Percentiles rank a stretch among this genome's conserved stretches.
Evolutionary conservation across 2,329 filamentous ascomycete genomes (phyloP).

Genomic region (Colletotrichum paranaense): DNA sequence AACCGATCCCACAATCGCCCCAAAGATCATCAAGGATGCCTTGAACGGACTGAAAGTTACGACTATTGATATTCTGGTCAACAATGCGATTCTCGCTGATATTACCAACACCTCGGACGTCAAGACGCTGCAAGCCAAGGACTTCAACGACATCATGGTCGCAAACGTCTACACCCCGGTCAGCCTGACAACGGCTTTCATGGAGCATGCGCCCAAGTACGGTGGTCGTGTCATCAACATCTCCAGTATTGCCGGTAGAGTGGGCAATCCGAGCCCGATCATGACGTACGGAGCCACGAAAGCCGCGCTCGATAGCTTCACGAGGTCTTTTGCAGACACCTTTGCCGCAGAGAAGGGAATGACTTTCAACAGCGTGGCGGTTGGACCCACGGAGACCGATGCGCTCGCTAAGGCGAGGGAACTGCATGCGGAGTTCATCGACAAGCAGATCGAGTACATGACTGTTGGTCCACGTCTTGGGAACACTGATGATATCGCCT

Average conservation of each 20-base stretch:
- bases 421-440: not conserved
- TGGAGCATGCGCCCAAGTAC: constrained; percentile 40
- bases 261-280: not conserved
- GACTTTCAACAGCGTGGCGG: constrained; percentile 46
- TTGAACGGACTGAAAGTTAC: not conserved
- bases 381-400: constrained; percentile 41
- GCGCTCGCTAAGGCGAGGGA: not conserved
- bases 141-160: not conserved
- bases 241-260: not conserved
- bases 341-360: constrained; percentile 41
- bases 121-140: not conserved
- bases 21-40: not conserved
- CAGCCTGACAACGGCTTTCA: constrained; percentile 43
- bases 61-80: constrained; percentile 18
- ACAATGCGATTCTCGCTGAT: constrained; percentile 5
- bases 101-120: not conserved
- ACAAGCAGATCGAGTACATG: not conserved
- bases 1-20: not conserved
- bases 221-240: constrained; percentile 21
- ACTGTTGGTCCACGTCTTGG: constrained; percentile 6
- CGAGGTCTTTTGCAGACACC: constrained; percentile 44
- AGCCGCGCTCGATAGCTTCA: constrained; percentile 44
- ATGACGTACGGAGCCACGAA: constrained; percentile 46
- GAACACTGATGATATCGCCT: constrained; percentile 5
- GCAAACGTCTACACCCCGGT: constrained; percentile 34